Evolutionary conservation across 768 basidiomycete species (phyloP).

Genomic region (Dentipellis fragilis): DNA sequence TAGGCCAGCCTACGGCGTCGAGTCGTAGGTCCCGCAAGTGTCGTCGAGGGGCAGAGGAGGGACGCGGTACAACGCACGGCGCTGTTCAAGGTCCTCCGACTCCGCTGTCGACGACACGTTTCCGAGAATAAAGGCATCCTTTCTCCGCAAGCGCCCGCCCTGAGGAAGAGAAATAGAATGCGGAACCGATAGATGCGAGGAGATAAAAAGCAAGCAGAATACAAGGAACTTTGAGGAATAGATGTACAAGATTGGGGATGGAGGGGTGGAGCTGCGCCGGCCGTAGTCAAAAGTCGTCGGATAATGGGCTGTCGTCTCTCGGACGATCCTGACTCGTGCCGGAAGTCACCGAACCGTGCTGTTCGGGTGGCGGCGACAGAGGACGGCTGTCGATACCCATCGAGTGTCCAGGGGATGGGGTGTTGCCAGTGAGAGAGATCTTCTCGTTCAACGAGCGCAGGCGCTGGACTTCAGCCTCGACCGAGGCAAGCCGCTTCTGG

Average conservation of each 20-base stretch:
- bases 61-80: conserved; percentile 22
- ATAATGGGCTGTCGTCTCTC: conserved; percentile 41
- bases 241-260: conserved; percentile 11
- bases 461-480: conserved; percentile 62
- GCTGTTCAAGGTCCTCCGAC: conserved; percentile 24
- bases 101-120: conserved; percentile 18
- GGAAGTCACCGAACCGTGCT: conserved; percentile 32
- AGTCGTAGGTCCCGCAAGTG: conserved; percentile 24
- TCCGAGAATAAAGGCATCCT: conserved; percentile 9
- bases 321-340: conserved; percentile 52
- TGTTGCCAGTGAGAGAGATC: conserved; percentile 57
- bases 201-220: conserved; percentile 24
- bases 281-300: conserved; percentile 23
- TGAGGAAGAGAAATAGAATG: conserved; percentile 1
- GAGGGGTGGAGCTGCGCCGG: conserved; percentile 12
- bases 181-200: conserved; percentile 17
- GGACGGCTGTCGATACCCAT: conserved; percentile 37
- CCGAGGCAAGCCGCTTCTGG: conserved; percentile 50
- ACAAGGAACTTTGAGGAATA: conserved; percentile 16
- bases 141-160: conserved; percentile 8
- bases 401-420: conserved; percentile 42
- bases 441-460: conserved; percentile 75
- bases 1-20: conserved; percentile 28
- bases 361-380: conserved; percentile 56
- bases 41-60: conserved; percentile 10